Conservation (phyloP, 306 rosid species). For the Purshia tridentata region DNA sequence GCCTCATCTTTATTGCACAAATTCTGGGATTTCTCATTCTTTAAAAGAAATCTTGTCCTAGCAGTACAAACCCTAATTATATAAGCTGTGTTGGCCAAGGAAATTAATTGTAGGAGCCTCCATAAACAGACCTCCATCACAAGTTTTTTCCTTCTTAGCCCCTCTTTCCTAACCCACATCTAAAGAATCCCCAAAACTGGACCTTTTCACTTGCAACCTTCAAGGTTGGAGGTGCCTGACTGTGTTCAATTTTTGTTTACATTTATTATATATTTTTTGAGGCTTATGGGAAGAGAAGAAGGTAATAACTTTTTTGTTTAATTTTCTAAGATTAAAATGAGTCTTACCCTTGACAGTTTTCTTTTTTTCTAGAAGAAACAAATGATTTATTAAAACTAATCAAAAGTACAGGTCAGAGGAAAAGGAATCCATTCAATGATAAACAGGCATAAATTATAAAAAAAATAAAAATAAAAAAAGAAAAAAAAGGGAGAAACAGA, state of each 20-base stretch:
- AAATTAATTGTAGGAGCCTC: slow-evolving; percentile 31
- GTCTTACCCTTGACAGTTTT: too few relatives aligned
- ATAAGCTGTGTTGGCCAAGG: background rate
- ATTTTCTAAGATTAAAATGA: too few relatives aligned
- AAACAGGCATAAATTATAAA: too few relatives aligned
- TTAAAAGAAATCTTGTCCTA: too few relatives aligned
- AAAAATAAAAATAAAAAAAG: background rate
- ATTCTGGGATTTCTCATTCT: too few relatives aligned
- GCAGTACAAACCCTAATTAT: background rate
- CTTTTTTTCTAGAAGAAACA: background rate
- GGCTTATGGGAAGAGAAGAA: too few relatives aligned
- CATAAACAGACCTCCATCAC: slow-evolving; percentile 29
- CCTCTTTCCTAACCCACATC: slow-evolving; percentile 24
- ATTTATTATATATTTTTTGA: too few relatives aligned
- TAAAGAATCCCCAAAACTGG: slow-evolving; percentile 22
- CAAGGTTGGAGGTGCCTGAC: too few relatives aligned
- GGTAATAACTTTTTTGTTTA: too few relatives aligned
- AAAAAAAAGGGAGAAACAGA: background rate
- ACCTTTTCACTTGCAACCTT: too few relatives aligned
- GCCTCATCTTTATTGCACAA: slow-evolving; percentile 90
- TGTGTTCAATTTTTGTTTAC: too few relatives aligned
- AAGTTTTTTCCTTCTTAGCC: slow-evolving; percentile 22
- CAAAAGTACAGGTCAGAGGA: background rate
- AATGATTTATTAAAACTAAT: background rate
- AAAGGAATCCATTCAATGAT: background rate